Base-by-base conservation (phyloP, 148 eudicot genomes). In the Dysphania ambrosioides region DNA sequence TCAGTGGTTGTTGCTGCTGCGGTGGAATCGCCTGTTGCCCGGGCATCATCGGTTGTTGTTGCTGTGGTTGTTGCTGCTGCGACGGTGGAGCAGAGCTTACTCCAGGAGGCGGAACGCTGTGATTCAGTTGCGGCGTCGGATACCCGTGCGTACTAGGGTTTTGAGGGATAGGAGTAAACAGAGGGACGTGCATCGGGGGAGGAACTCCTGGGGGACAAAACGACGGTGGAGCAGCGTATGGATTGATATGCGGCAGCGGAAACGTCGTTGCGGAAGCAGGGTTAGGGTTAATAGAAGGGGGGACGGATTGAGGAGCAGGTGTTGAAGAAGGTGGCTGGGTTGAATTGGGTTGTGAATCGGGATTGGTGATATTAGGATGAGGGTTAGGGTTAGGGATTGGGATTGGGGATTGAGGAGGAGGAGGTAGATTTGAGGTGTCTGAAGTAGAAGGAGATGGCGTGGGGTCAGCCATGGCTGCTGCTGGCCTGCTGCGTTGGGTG, bases 191-290 rank as follows among this genome's bases (percentile, higher is more conserved):
- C 21, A 78, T 61, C 32, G 86, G 84, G 4, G 76, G 78, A 27
- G 86, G 86, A 26, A 82, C 83, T 8, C 84, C 78, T 60, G 86
- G 83, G 8, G 90, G 97, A 3, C 93, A 88, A 75, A 86, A 82
- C 4, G 87, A 86, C 27, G 97, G 88, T 1, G 82, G 12, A 42
- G 86, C 26, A 18, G 59, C 74, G 40, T 75, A 83, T 0, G 78
- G 81, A 34, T 74, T 86, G 63, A 81, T 76, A 71, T 77, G 66
- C 70, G 70, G 51, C 10, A 30, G 49, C 1, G n/a, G 49, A 66
- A n/a, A 66, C 9, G 49, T 30, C 16, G 70, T 49, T 23, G 21
- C 70, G 7, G 70, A 7, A 51, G 3, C 40, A 40, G 70, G 70
- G 31, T 40, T 40, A n/a, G 51, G 70, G 70, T 12, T 66, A 0